Evolutionary conservation across 2,329 filamentous ascomycete genomes (phyloP).

Genomic region (Colletotrichum sp.): DNA sequence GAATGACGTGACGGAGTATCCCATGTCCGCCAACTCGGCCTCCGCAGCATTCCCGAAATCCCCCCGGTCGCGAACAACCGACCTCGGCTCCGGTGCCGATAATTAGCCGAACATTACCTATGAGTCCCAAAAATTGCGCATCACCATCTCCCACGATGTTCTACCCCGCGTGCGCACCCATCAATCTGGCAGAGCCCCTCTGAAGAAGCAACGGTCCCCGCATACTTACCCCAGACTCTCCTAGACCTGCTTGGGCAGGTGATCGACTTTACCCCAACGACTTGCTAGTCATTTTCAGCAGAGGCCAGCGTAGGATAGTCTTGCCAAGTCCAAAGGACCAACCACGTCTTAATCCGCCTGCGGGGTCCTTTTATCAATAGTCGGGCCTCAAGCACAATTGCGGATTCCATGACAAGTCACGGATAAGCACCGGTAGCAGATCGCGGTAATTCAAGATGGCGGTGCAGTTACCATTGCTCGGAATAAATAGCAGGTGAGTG

Average conservation of each 20-base stretch:
- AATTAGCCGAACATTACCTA: background rate
- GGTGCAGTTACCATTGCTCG: background rate
- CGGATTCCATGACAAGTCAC: background rate
- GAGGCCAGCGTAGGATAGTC: background rate
- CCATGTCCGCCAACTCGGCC: background rate
- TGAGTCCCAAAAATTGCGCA: background rate
- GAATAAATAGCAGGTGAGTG: background rate
- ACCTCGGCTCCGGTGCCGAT: background rate
- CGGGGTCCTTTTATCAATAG: background rate
- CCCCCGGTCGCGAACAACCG: background rate
- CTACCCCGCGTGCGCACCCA: background rate
- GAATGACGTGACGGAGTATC: background rate
- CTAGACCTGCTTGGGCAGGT: background rate
- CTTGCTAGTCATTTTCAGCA: background rate
- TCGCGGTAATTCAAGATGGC: conserved; percentile 1
- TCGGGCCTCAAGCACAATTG: background rate
- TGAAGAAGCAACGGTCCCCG: background rate
- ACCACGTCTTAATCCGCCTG: background rate
- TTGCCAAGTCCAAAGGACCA: background rate
- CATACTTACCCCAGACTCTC: background rate
- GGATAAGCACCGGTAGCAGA: background rate
- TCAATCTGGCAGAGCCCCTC: background rate
- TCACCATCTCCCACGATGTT: background rate
- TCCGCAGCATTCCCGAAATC: background rate
- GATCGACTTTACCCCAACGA: background rate